Evolutionary conservation across 805 yeast species (phyloP), one percentile per base, ranked within the genome.

Genomic region (Starmerella kuoi): DNA sequence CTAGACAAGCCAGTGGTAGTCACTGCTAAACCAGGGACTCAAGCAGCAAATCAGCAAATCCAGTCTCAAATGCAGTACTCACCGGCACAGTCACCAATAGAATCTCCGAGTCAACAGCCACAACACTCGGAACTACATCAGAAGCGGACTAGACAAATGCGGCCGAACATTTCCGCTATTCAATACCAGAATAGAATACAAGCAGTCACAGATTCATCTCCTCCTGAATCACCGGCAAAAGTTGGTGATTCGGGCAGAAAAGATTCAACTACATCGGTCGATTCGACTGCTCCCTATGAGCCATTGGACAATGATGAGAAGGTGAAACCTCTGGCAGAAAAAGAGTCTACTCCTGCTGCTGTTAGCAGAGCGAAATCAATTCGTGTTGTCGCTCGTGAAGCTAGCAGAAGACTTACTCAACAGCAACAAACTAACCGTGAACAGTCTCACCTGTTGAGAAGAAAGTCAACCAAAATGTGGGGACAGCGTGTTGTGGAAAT

Each of bases 401-500:
- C 96, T 1, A 76, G 51, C 54, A 52, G 35, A 4, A 65, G 80
- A 25, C 70, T 69, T 39, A 60, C 66, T 40, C 47, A 42, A 36
- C 34, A 31, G 12, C 37, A 33, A 21, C 25, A 7, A 9, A 25
- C 28, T 25, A n/a, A 20, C 14, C 28, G 22, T 12, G 40, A 45
- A 26, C 41, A 25, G 9, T 18, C 37, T 17, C 20, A 21, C 1
- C 55, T 77, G 6, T 59, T 88, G 27, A 68, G 85, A 49, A 67
- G 97, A 42, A 71, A 70, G 42, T 84, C 91, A 55, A 91, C 99
- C 1, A 93, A 91, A 63, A 74, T 91, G 79, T 91, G 99, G 99
- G 99, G 98, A 18, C 86, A 84, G 48, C 79, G 73, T 48, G 93
- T 85, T 14, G 79, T 86, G 25, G 98, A 91, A 61, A 68, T 72